Evolutionary conservation across 78 protist genomes (phyloP).

Genomic region (Dictyostelium purpureum): DNA sequence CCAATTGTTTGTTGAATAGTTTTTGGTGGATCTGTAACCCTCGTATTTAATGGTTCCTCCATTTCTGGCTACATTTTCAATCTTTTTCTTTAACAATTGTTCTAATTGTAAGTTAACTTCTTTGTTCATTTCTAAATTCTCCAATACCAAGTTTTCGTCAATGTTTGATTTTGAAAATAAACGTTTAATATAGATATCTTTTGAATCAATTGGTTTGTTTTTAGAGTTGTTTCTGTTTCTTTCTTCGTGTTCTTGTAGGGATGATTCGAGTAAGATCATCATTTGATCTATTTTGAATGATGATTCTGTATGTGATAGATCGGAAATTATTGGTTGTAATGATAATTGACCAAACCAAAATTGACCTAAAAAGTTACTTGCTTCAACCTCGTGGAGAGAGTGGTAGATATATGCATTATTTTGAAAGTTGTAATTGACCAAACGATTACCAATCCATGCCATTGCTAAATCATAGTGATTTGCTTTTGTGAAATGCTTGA

Average conservation of each 20-base stretch:
- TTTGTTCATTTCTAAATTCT: background rate
- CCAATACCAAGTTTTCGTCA: background rate
- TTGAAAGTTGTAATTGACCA: too few species aligned
- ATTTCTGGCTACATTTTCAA: background rate
- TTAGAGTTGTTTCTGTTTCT: background rate
- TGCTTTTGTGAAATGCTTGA: background rate
- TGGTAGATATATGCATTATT: background rate
- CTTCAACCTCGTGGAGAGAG: background rate
- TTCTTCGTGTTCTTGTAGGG: background rate
- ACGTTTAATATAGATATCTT: background rate
- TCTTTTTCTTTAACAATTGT: too few species aligned
- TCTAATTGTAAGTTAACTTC: background rate
- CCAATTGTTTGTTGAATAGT: background rate
- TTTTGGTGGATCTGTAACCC: background rate
- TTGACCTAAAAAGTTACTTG: background rate
- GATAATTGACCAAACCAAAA: background rate
- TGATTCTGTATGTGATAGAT: background rate
- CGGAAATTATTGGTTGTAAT: background rate
- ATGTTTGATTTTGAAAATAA: background rate
- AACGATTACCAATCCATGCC: background rate
- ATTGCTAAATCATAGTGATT: slow-evolving; percentile 6
- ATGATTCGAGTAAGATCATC: background rate
- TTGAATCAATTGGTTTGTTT: too few species aligned
- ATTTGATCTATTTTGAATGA: background rate
- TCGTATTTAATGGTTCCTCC: background rate